Percentiles rank a stretch among this genome's conserved stretches.
Conservation (phyloP, 192 early-diverging fungal species). For the Backusella circina region DNA sequence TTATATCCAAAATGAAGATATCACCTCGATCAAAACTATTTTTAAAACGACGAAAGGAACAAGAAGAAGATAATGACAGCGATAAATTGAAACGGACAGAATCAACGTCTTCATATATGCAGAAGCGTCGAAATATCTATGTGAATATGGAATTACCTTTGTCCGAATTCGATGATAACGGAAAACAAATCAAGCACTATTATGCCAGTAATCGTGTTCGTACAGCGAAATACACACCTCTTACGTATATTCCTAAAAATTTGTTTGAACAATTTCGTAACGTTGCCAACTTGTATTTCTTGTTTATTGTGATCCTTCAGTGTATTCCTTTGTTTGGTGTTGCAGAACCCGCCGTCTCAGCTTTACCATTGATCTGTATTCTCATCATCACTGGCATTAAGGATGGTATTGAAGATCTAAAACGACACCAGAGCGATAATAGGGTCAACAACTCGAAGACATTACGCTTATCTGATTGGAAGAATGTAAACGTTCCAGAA, state of each 20-base stretch:
- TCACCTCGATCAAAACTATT: slow-evolving; percentile 9
- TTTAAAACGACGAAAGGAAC: not conserved
- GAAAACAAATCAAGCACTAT: slow-evolving; percentile 33
- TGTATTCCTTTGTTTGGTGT: slow-evolving; percentile 50
- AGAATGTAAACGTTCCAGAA: slow-evolving; percentile 54
- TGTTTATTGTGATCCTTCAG: slow-evolving; percentile 86
- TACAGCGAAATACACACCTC: slow-evolving; percentile 88
- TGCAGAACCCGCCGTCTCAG: slow-evolving; percentile 74
- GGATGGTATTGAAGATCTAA: slow-evolving; percentile 92
- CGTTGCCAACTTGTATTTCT: slow-evolving; percentile 95
- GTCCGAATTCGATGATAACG: slow-evolving; percentile 20
- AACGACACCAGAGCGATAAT: slow-evolving; percentile 79
- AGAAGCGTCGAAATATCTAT: slow-evolving; percentile 34
- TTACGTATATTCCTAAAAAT: slow-evolving; percentile 93
- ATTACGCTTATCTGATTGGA: slow-evolving; percentile 54
- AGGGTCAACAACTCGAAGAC: slow-evolving; percentile 72
- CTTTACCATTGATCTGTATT: slow-evolving; percentile 80
- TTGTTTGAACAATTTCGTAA: slow-evolving; percentile 95
- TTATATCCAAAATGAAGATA: slow-evolving; percentile 1
- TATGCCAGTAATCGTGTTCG: slow-evolving; percentile 69
- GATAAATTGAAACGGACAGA: slow-evolving; percentile 13
- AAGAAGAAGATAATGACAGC: slow-evolving; percentile 2
- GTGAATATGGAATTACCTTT: slow-evolving; percentile 32
- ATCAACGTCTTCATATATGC: slow-evolving; percentile 31
- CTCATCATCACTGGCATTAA: slow-evolving; percentile 77